Conservation (phyloP, 441 rosid species). For the Lepidium campestre region DNA sequence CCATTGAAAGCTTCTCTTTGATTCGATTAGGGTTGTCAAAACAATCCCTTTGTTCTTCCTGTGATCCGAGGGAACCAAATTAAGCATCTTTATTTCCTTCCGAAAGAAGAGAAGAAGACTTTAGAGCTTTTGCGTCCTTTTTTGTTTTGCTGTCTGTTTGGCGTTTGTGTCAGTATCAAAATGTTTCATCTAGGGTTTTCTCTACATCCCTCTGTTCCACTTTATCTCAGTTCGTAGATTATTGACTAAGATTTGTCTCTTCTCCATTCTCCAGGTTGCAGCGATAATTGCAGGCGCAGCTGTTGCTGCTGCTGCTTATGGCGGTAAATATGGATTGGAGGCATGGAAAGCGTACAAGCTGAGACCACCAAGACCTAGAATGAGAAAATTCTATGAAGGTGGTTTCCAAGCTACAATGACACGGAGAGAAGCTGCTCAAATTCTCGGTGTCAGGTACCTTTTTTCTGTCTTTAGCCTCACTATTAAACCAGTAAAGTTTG, state of each 20-base stretch:
- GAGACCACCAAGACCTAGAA: slow-evolving; percentile 43
- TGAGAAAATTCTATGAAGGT: slow-evolving; percentile 58
- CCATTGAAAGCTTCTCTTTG: too few species aligned
- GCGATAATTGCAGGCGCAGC: slow-evolving; percentile 52
- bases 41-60: too few species aligned
- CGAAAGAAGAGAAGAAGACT: too few species aligned
- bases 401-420: slow-evolving; percentile 64
- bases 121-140: neutral
- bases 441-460: slow-evolving; percentile 63
- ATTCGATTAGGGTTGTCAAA: too few species aligned
- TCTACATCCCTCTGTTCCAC: neutral
- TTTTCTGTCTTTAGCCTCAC: neutral
- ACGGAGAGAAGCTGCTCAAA: slow-evolving; percentile 56
- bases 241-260: neutral
- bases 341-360: slow-evolving; percentile 69
- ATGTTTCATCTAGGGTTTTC: neutral
- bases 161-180: neutral
- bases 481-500: too few species aligned
- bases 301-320: slow-evolving; percentile 65
- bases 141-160: neutral
- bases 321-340: slow-evolving; percentile 49
- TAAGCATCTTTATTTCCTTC: too few species aligned
- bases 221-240: neutral
- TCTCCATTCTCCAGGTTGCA: slow-evolving; percentile 30
- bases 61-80: too few species aligned